Evolutionary conservation across 1,284 basidiomycete genomes (phyloP).

Genomic region (Apiotrichum sp.): DNA sequence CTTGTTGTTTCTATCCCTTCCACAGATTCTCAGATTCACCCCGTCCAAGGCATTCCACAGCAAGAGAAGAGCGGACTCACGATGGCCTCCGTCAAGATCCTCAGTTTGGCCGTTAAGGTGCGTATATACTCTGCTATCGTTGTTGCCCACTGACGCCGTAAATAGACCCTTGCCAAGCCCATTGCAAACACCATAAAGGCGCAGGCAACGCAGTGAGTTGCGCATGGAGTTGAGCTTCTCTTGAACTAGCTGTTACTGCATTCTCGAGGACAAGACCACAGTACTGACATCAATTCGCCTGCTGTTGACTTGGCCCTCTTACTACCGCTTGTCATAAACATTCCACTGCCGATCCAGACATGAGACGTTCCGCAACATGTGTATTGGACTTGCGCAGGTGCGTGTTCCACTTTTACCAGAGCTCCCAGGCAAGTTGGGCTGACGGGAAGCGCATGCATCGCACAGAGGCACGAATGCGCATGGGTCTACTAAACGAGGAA

Average conservation of each 20-base stretch:
- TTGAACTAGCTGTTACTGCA: no score
- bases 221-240: background rate
- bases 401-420: background rate
- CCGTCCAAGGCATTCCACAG: background rate
- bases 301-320: background rate
- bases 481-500: conserved; percentile 71
- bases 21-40: no score
- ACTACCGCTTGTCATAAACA: background rate
- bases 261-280: no score
- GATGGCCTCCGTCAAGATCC: conserved; percentile 66
- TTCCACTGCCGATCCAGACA: conserved; percentile 53
- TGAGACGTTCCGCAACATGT: conserved; percentile 66
- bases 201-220: conserved; percentile 67
- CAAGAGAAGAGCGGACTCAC: background rate
- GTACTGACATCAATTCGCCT: background rate
- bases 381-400: conserved; percentile 69
- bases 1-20: no score
- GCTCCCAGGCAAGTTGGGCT: background rate
- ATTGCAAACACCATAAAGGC: conserved; percentile 67
- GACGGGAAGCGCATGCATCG: conserved; percentile 58
- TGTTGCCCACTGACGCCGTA: background rate
- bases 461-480: conserved; percentile 67
- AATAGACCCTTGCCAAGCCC: conserved; percentile 74
- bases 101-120: conserved; percentile 61
- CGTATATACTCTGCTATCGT: conserved; percentile 29